These are phyloP conservation scores for Melampsora larici-populina DNA, from an alignment of 1,284 basidiomycete species.

Conservation along the genomic window DNA sequence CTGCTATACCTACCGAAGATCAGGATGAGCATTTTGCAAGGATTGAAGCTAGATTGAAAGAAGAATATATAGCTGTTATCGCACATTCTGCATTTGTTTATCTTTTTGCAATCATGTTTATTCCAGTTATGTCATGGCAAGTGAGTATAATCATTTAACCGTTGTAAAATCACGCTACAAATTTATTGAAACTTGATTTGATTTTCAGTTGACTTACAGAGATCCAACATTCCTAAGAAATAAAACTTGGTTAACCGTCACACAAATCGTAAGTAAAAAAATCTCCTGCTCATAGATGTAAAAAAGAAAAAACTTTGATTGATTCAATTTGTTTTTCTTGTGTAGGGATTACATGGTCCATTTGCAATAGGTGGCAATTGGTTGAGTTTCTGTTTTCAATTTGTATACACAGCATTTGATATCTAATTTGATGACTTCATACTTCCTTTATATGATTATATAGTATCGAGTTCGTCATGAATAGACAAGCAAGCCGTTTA, in stretches of 20 bases:
- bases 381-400: neutral
- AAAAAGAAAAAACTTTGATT: neutral
- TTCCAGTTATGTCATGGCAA: slow-evolving; percentile 32
- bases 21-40: slow-evolving; percentile 18
- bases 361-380: neutral
- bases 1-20: slow-evolving; percentile 13
- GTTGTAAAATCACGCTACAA: neutral
- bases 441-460: no score
- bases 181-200: neutral
- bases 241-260: slow-evolving; percentile 18
- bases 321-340: neutral
- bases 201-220: slow-evolving; percentile 9
- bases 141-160: neutral
- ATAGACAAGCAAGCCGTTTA: no score
- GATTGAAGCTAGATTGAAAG: slow-evolving; percentile 19
- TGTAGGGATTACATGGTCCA: neutral
- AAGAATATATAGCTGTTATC: slow-evolving; percentile 15
- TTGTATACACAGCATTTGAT: neutral
- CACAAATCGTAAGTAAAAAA: slow-evolving; percentile 25
- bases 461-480: no score
- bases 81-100: slow-evolving; percentile 23
- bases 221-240: slow-evolving; percentile 20
- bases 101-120: slow-evolving; percentile 4
- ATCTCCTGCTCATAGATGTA: neutral
- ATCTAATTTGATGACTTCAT: no score